A percentile compares a stretch with the other conserved stretches of the same genome.
phyloP scores from a whole-genome alignment of 306 rosid genomes.

The Sicyos baderoa region DNA sequence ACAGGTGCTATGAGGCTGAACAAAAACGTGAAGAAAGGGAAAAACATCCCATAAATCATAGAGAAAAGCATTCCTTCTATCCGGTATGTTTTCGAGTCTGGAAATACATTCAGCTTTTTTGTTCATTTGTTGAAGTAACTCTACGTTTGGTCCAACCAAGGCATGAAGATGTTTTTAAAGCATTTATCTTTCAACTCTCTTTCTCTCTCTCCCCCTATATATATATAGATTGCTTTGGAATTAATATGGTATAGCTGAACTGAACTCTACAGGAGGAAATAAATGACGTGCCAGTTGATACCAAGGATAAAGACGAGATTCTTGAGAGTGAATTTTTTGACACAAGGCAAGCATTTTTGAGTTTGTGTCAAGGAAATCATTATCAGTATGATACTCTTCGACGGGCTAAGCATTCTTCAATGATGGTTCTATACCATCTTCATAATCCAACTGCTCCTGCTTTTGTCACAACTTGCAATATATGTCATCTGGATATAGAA shows the following conservation, averaged over 20 bases:
- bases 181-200: background rate
- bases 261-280: constrained; percentile 55
- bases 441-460: constrained; percentile 99
- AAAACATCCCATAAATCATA: constrained; percentile 67
- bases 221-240: background rate
- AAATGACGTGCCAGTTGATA: constrained; percentile 59
- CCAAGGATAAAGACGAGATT: constrained; percentile 90
- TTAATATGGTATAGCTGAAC: constrained; percentile 14
- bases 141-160: constrained; percentile 2
- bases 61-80: constrained; percentile 73
- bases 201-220: too few species aligned
- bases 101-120: constrained; percentile 5
- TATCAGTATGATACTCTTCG: constrained; percentile 94
- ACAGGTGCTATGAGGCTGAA: constrained; percentile 79
- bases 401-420: constrained; percentile 97
- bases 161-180: background rate
- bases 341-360: constrained; percentile 96
- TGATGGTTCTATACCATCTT: constrained; percentile 99
- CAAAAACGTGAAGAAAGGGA: constrained; percentile 87
- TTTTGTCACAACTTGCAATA: constrained; percentile 65
- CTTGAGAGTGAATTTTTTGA: constrained; percentile 99
- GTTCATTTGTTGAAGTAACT: background rate
- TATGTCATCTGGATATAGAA: constrained; percentile 81
- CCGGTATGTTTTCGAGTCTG: constrained; percentile 31
- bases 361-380: constrained; percentile 99